phyloP scores from a whole-genome alignment of 2,329 filamentous ascomycete genomes.

The Chrysoporthe austroafricana region DNA sequence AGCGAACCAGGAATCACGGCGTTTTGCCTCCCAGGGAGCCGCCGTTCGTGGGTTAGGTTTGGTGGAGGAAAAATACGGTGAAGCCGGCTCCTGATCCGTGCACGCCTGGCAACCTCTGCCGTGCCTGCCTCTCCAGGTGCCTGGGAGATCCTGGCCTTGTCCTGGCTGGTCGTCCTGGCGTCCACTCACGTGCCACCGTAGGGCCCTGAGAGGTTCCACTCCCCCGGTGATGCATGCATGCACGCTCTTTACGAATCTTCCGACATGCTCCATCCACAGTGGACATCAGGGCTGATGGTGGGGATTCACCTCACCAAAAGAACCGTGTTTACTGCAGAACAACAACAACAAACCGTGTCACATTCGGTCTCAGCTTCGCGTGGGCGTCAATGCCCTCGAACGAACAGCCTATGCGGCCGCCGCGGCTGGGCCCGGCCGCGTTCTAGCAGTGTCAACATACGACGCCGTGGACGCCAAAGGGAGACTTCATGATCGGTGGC shows the following conservation, averaged over 20 bases:
- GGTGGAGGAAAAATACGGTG: slow-evolving; percentile 1
- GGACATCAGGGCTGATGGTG: background rate
- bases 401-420: background rate
- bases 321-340: background rate
- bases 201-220: background rate
- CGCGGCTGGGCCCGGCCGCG: slow-evolving; percentile 1
- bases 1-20: background rate
- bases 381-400: background rate
- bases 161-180: background rate
- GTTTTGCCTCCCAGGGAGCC: background rate
- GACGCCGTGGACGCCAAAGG: background rate
- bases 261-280: slow-evolving; percentile 6
- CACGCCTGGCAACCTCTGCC: background rate
- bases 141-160: background rate
- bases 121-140: background rate
- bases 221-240: slow-evolving; percentile 4
- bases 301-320: background rate
- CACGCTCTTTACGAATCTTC: slow-evolving; percentile 19
- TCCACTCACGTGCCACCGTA: background rate
- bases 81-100: slow-evolving; percentile 16
- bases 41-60: slow-evolving; percentile 8
- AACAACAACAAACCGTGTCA: slow-evolving; percentile 2
- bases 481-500: background rate
- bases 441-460: slow-evolving; percentile 3
- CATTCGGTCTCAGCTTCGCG: background rate